phyloP scores from a whole-genome alignment of 768 basidiomycete species.

The Boletellus emodensis region DNA sequence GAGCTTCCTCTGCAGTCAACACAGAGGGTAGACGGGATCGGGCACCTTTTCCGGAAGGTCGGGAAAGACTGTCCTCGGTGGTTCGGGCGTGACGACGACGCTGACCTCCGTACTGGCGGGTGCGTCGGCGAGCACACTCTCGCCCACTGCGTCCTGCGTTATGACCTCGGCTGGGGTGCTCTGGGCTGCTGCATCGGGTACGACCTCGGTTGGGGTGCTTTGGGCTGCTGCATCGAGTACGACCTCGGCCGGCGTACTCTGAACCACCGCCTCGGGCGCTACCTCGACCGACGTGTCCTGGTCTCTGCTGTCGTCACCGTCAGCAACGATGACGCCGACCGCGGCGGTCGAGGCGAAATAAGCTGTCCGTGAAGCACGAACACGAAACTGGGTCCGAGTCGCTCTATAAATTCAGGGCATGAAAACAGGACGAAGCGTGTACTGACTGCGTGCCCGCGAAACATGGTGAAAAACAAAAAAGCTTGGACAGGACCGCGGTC shows the following conservation, averaged over 20 bases:
- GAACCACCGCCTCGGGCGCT: neutral
- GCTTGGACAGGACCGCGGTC: neutral
- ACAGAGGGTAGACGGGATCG: no score
- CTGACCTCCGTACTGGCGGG: neutral
- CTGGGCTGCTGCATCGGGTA: neutral
- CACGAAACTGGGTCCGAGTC: conserved; percentile 17
- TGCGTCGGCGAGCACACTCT: no score
- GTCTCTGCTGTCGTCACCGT: conserved; percentile 7
- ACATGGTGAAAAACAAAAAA: conserved; percentile 12
- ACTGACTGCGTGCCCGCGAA: conserved; percentile 26
- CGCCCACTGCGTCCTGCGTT: no score
- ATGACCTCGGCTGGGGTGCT: neutral
- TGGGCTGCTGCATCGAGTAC: no score
- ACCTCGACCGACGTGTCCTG: conserved; percentile 1
- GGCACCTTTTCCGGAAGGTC: conserved; percentile 26
- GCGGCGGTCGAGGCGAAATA: conserved; percentile 17
- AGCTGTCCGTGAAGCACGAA: conserved; percentile 25
- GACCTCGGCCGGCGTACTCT: no score
- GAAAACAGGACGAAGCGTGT: neutral
- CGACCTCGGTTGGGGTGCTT: no score
- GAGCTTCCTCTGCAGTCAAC: neutral
- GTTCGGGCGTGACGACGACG: conserved; percentile 9
- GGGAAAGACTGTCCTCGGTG: conserved; percentile 10
- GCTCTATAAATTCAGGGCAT: neutral
- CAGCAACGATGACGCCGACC: conserved; percentile 15